A percentile compares a stretch with the other conserved stretches of the same genome.
Conservation (phyloP, 257 asterid species). For the Petunia axillaris region DNA sequence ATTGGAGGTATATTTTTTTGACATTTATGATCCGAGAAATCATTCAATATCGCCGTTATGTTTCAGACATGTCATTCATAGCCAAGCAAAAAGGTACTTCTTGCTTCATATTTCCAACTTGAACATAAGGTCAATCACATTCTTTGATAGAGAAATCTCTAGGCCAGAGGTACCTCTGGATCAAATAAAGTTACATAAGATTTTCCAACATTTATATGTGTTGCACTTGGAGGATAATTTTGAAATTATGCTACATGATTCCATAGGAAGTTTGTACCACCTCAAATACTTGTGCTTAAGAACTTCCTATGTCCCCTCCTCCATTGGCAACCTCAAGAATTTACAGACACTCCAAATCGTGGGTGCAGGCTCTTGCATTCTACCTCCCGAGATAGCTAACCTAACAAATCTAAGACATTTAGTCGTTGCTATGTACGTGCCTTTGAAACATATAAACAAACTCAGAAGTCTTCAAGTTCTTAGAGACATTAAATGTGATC, state of each 20-base stretch:
- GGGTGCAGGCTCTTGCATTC: neutral
- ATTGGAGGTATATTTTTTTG: neutral
- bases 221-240: neutral
- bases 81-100: neutral
- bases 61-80: neutral
- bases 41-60: neutral
- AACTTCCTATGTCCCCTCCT: neutral
- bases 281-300: slow-evolving; percentile 22
- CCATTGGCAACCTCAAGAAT: slow-evolving; percentile 26
- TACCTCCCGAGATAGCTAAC: neutral
- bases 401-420: slow-evolving; percentile 24
- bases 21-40: neutral
- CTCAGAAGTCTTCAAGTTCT: slow-evolving; percentile 22
- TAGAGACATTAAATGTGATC: neutral
- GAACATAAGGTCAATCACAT: neutral
- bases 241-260: neutral
- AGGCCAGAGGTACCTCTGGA: neutral
- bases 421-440: neutral
- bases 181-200: neutral
- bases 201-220: slow-evolving; percentile 13
- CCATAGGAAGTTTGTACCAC: slow-evolving; percentile 20
- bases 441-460: neutral
- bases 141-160: neutral
- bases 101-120: slow-evolving; percentile 15
- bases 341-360: neutral